phyloP scores from a whole-genome alignment of 31 red algal species.

The Asparagopsis taxiformis region DNA sequence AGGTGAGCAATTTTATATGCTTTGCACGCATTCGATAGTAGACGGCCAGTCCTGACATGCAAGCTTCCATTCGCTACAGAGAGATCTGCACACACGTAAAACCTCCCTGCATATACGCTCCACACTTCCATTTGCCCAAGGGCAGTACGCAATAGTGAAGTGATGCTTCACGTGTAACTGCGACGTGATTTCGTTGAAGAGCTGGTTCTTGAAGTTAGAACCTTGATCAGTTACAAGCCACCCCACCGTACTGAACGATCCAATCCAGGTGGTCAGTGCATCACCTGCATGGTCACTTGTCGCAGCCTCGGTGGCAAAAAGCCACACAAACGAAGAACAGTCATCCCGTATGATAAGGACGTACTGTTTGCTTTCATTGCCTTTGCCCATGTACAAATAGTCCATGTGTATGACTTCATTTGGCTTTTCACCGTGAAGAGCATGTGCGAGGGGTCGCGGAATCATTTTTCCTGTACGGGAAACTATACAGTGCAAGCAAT shows the following conservation, averaged over 20 bases:
- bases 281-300: background rate
- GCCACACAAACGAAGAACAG: slow-evolving; percentile 12
- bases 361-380: slow-evolving; percentile 4
- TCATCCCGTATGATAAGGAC: slow-evolving; percentile 28
- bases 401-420: slow-evolving; percentile 57
- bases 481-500: slow-evolving; percentile 10
- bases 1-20: no score
- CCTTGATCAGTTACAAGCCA: slow-evolving; percentile 23
- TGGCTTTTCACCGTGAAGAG: slow-evolving; percentile 17
- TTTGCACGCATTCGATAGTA: slow-evolving; percentile 41
- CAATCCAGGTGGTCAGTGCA: slow-evolving; percentile 1
- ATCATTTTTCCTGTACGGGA: slow-evolving; percentile 3
- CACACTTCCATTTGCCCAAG: background rate
- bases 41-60: background rate
- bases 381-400: slow-evolving; percentile 21
- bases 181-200: background rate
- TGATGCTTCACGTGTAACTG: background rate
- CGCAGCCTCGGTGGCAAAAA: background rate
- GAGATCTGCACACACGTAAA: background rate
- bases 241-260: slow-evolving; percentile 1
- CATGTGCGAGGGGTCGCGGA: background rate
- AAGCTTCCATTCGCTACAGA: background rate
- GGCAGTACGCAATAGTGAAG: background rate
- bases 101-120: background rate
- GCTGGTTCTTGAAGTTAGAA: slow-evolving; percentile 2